These are phyloP conservation scores for Golubevia sp. DNA, from an alignment of 1,284 basidiomycete species.

Conservation along the genomic window DNA sequence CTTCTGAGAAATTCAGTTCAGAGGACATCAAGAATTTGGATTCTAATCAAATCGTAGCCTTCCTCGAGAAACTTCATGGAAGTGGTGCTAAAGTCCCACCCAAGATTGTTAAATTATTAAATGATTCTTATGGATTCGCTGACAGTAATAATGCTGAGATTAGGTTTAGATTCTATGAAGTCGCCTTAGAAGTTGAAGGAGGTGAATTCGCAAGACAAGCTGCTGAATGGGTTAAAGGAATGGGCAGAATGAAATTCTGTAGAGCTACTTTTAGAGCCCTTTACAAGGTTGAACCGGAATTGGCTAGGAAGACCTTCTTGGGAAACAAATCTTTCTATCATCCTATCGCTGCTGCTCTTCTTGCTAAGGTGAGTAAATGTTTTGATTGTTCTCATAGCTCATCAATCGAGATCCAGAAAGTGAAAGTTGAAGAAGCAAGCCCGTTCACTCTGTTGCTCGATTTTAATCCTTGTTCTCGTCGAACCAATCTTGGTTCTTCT, in stretches of 20 bases:
- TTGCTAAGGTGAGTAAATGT: constrained; percentile 57
- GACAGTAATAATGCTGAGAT: constrained; percentile 64
- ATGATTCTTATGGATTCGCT: constrained; percentile 63
- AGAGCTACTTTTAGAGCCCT: constrained; percentile 64
- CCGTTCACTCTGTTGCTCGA: neutral
- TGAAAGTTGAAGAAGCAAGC: neutral
- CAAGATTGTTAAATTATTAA: constrained; percentile 58
- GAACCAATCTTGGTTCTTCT: constrained; percentile 1
- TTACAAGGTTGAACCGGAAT: constrained; percentile 67
- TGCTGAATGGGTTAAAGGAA: constrained; percentile 65
- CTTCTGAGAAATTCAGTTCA: constrained; percentile 20
- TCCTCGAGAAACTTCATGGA: constrained; percentile 65
- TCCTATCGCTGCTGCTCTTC: constrained; percentile 59
- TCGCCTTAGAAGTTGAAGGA: constrained; percentile 63
- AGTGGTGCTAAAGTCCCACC: constrained; percentile 54
- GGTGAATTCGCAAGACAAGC: constrained; percentile 64
- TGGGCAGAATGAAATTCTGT: constrained; percentile 66
- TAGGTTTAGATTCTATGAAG: constrained; percentile 64
- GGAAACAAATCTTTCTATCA: constrained; percentile 71
- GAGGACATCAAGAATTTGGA: constrained; percentile 50
- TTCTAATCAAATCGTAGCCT: constrained; percentile 63
- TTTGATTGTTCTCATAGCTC: neutral
- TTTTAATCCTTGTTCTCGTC: neutral
- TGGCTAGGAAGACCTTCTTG: constrained; percentile 70
- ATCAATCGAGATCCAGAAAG: neutral